Percentiles rank a stretch among this genome's conserved stretches.
phyloP scores from a whole-genome alignment of 257 asterid species.

The Capsicum rhomboideum region DNA sequence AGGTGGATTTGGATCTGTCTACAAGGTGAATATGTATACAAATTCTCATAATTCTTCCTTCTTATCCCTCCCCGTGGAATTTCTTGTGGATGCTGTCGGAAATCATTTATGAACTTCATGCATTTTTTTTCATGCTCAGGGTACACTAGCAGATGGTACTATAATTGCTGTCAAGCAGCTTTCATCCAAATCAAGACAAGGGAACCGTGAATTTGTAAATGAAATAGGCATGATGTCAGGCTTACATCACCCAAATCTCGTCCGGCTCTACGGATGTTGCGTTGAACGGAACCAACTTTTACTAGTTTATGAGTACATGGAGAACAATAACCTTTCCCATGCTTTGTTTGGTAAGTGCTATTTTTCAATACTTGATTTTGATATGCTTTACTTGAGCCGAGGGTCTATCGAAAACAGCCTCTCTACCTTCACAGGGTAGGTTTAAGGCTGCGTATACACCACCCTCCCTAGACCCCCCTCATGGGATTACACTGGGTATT shows the following conservation, averaged over 20 bases:
- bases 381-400: background rate
- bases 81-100: background rate
- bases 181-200: slow-evolving; percentile 56
- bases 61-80: background rate
- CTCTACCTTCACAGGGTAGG: background rate
- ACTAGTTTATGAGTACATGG: slow-evolving; percentile 62
- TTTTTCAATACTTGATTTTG: background rate
- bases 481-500: background rate
- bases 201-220: slow-evolving; percentile 56
- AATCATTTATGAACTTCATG: background rate
- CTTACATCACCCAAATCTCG: slow-evolving; percentile 58
- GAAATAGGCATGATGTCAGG: slow-evolving; percentile 62
- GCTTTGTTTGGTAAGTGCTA: slow-evolving; percentile 40
- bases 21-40: slow-evolving; percentile 30
- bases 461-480: background rate
- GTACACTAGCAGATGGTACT: slow-evolving; percentile 44
- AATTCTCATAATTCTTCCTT: background rate
- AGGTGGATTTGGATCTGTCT: slow-evolving; percentile 70
- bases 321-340: slow-evolving; percentile 55
- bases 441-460: background rate
- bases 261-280: slow-evolving; percentile 60
- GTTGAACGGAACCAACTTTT: slow-evolving; percentile 52
- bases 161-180: slow-evolving; percentile 60
- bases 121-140: slow-evolving; percentile 19
- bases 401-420: background rate